Percentiles rank a stretch among this genome's conserved stretches.
These are phyloP conservation scores for Filobasidium floriforme DNA, from an alignment of 768 basidiomycete genomes.

Conservation along the genomic window DNA sequence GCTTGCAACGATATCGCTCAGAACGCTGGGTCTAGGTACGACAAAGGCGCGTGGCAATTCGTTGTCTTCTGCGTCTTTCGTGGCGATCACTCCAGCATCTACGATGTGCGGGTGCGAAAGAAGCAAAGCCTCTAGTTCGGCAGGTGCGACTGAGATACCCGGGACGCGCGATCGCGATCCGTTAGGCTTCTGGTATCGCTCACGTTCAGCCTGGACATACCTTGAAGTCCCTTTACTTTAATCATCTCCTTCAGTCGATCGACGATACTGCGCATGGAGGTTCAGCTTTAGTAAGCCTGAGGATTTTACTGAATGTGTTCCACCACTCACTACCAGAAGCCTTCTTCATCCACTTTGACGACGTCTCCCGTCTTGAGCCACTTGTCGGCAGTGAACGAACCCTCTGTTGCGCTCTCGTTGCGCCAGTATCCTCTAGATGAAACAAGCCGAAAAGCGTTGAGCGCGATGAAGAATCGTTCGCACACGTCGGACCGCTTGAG, in stretches of 20 bases:
- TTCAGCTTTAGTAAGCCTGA: background rate
- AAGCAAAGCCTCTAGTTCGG: conserved; percentile 71
- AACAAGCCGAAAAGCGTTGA: background rate
- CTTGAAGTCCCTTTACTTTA: conserved; percentile 67
- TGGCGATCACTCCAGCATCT: conserved; percentile 73
- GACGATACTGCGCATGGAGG: conserved; percentile 31
- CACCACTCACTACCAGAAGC: conserved; percentile 68
- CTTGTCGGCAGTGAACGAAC: conserved; percentile 58
- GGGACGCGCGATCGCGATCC: too few species aligned
- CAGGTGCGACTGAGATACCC: conserved; percentile 62
- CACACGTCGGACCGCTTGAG: too few species aligned
- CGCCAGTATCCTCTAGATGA: conserved; percentile 57
- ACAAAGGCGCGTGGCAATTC: conserved; percentile 61
- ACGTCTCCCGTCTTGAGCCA: conserved; percentile 92
- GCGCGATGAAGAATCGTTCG: background rate
- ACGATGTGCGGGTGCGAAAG: conserved; percentile 66
- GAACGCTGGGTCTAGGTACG: conserved; percentile 31
- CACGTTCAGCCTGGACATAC: conserved; percentile 43
- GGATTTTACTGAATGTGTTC: background rate
- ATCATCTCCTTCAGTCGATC: conserved; percentile 48
- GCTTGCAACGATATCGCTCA: conserved; percentile 17
- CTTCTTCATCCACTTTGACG: conserved; percentile 58
- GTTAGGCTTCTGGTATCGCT: too few species aligned
- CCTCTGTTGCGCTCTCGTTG: conserved; percentile 61
- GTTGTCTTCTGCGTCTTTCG: conserved; percentile 60